These are phyloP conservation scores for Papiliotrema flavescens DNA, from an alignment of 1,284 basidiomycete genomes.

Conservation along the genomic window DNA sequence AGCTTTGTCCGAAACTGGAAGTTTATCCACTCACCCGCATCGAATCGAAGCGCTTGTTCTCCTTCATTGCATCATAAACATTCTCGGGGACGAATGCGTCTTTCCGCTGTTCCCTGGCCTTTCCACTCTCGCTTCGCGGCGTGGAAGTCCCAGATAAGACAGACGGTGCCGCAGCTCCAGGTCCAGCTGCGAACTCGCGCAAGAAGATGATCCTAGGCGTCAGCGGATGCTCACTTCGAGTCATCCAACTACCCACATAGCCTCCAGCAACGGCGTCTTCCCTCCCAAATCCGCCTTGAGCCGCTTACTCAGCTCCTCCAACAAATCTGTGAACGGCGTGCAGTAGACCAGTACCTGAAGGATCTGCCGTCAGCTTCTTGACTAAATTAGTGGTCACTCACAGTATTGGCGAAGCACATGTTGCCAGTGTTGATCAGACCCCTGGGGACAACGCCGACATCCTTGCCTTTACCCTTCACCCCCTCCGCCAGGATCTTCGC, in stretches of 20 bases:
- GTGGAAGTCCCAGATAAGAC: slow-evolving; percentile 22
- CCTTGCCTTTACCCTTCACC: slow-evolving; percentile 27
- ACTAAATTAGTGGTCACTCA: slow-evolving; percentile 22
- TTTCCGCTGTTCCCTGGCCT: slow-evolving; percentile 21
- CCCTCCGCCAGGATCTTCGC: slow-evolving; percentile 59
- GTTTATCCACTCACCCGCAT: slow-evolving; percentile 66
- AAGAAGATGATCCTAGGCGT: slow-evolving; percentile 62
- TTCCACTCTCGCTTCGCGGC: slow-evolving; percentile 23
- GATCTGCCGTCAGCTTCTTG: slow-evolving; percentile 49
- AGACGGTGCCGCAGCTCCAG: slow-evolving; percentile 4
- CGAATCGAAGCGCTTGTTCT: slow-evolving; percentile 87
- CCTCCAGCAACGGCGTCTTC: slow-evolving; percentile 75
- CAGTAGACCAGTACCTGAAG: slow-evolving; percentile 88
- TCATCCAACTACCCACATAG: slow-evolving; percentile 51
- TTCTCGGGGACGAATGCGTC: slow-evolving; percentile 80
- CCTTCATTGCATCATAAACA: slow-evolving; percentile 94
- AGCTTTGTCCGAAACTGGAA: not conserved
- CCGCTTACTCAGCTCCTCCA: slow-evolving; percentile 65
- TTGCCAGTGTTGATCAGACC: slow-evolving; percentile 94
- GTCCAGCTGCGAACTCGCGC: slow-evolving; percentile 61
- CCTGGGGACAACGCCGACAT: slow-evolving; percentile 57
- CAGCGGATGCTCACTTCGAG: not conserved
- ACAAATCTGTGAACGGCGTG: slow-evolving; percentile 75
- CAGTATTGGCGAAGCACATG: slow-evolving; percentile 96
- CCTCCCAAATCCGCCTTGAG: slow-evolving; percentile 52